Conservation (phyloP, 1,284 basidiomycete genomes). For the Violaceomyces palustris region DNA sequence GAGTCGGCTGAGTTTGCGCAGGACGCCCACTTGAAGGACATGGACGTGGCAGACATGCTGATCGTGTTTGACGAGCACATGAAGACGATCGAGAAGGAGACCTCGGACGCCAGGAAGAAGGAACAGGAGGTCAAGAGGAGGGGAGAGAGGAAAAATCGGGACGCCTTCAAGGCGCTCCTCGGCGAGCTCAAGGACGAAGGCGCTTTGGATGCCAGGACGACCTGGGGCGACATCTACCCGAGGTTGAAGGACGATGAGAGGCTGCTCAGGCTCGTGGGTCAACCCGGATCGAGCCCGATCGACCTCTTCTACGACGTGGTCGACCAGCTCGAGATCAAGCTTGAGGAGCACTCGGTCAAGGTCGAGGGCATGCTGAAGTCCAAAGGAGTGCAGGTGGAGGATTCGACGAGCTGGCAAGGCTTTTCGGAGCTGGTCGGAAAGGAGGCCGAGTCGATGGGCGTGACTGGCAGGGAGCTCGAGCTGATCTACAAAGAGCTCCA, state of each 20-base stretch:
- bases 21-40: constrained; percentile 27
- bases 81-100: constrained; percentile 34
- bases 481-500: constrained; percentile 60
- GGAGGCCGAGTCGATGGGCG: constrained; percentile 9
- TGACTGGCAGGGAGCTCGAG: constrained; percentile 3
- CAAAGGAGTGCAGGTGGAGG: constrained; percentile 1
- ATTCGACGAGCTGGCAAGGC: constrained; percentile 11
- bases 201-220: constrained; percentile 71
- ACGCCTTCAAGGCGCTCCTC: constrained; percentile 62
- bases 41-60: constrained; percentile 45
- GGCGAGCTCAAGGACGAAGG: constrained; percentile 65
- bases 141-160: constrained; percentile 36
- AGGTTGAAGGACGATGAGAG: constrained; percentile 70
- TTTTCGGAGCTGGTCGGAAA: constrained; percentile 10
- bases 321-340: constrained; percentile 75
- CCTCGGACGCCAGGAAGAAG: constrained; percentile 9
- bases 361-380: constrained; percentile 56
- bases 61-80: constrained; percentile 47
- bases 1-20: constrained; percentile 39
- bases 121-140: constrained; percentile 8
- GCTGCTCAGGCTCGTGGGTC: constrained; percentile 80
- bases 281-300: constrained; percentile 85
- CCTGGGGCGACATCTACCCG: constrained; percentile 85
- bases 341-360: constrained; percentile 68
- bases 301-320: constrained; percentile 94